Percentiles rank a stretch among this genome's conserved stretches.
Conservation (phyloP, 2,329 filamentous ascomycete species). For the Ambrosiella xylebori region DNA sequence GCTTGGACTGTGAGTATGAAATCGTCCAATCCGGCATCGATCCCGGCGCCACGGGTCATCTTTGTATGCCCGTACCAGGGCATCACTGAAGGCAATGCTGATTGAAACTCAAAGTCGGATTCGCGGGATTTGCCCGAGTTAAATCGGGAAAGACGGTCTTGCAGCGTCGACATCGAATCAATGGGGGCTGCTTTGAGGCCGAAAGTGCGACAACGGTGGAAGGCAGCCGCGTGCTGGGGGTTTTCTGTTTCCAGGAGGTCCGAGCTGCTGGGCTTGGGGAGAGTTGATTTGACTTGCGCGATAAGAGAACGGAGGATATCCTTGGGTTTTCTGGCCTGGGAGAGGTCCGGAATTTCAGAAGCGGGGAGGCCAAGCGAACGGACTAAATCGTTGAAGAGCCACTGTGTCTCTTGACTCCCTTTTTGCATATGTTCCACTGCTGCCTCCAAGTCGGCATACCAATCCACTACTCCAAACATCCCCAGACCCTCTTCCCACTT, state of each 20-base stretch:
- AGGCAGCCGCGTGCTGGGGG: not conserved
- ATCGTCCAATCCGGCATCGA: constrained; percentile 15
- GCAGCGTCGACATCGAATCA: not conserved
- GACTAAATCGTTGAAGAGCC: not conserved
- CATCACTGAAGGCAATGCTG: constrained; percentile 11
- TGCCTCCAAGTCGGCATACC: constrained; percentile 8
- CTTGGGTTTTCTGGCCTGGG: not conserved
- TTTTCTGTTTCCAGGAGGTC: not conserved
- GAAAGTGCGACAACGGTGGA: constrained; percentile 6
- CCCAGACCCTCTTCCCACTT: constrained; percentile 1
- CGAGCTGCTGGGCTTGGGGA: not conserved
- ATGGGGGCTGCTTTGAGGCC: constrained; percentile 10
- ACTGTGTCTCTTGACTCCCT: not conserved
- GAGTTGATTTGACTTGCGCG: not conserved
- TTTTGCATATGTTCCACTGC: not conserved
- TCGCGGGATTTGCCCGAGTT: constrained; percentile 2
- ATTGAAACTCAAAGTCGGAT: constrained; percentile 15
- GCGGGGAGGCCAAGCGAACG: not conserved
- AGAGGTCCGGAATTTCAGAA: not conserved
- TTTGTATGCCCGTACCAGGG: constrained; percentile 12
- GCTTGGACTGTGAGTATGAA: constrained; percentile 15
- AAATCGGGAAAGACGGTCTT: constrained; percentile 2
- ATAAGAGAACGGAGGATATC: not conserved
- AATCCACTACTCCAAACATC: constrained; percentile 6
- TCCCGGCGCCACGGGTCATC: constrained; percentile 12